A percentile compares a stretch with the other conserved stretches of the same genome.
Conservation (phyloP, 2,329 filamentous ascomycete genomes). For the Epichloe scottii region DNA sequence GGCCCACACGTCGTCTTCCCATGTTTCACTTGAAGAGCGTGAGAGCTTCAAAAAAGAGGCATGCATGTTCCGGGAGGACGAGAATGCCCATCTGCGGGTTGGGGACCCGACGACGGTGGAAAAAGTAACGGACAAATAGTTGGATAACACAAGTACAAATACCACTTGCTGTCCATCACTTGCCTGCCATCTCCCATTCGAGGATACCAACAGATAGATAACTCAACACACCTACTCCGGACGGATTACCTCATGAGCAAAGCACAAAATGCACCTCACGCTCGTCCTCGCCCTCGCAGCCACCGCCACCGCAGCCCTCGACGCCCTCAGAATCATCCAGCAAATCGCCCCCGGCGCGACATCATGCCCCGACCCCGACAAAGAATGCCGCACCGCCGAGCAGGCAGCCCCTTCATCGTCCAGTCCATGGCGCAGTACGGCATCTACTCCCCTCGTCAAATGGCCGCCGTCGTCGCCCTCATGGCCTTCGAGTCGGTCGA, state of each 20-base stretch:
- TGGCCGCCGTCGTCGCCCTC: conserved; percentile 57
- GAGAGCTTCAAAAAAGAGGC: too few species aligned
- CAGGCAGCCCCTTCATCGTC: conserved; percentile 45
- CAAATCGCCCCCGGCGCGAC: conserved; percentile 43
- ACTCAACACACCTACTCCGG: too few species aligned
- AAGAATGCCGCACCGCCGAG: conserved; percentile 53
- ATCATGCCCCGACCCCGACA: conserved; percentile 35
- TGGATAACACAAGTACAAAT: neutral
- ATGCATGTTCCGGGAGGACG: too few species aligned
- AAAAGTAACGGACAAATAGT: neutral
- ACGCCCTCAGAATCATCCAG: conserved; percentile 29
- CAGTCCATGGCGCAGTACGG: conserved; percentile 43
- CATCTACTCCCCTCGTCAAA: conserved; percentile 42
- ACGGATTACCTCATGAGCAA: too few species aligned
- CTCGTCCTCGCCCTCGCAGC: conserved; percentile 3
- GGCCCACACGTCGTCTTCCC: too few species aligned
- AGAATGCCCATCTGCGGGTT: too few species aligned
- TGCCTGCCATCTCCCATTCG: too few species aligned
- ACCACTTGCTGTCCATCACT: too few species aligned
- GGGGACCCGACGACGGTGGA: too few species aligned
- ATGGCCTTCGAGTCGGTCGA: conserved; percentile 59
- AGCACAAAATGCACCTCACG: conserved; percentile 13
- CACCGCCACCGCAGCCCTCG: conserved; percentile 9
- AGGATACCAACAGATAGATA: too few species aligned
- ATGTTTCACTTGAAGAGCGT: too few species aligned